Base-by-base conservation (phyloP, 768 basidiomycete genomes). In the Boletus pseudopeckii region DNA sequence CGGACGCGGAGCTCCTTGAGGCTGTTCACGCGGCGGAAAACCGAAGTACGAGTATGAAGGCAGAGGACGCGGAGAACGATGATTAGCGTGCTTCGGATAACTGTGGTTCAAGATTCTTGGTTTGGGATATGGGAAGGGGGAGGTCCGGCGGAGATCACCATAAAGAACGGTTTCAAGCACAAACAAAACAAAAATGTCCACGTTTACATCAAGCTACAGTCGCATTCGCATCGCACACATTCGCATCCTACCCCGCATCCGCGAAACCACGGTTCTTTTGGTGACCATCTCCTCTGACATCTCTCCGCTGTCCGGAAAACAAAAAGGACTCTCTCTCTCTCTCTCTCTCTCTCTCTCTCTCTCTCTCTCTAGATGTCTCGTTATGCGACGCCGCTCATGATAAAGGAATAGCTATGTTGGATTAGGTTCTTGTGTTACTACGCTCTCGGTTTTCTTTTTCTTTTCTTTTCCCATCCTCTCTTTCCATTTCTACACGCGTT, bases 21-120 rank as follows among this genome's bases (percentile, higher is more conserved):
- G 79, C 79, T 34, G 79, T 78, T 0, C 77, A 77, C 54, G 79
- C 78, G 7, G 74, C 79, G 6, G 79, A 78, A 61, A 75, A 74
- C 18, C 70, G 77, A 45, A 73, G 71, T 46, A 66, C 65, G 44
- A 65, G 71, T 3, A 10, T 67, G 53, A 70, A 71, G 20, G 60
- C 63, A 18, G 63, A 67, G 14, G 68, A 69, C 18, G 59, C 37
- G 9, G 68, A 63, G 8, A 60, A 59, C 38, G 62, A 63, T 20
- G 64, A 66, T 34, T 70, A 22, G 38, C 15, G 26, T 13, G 15
- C 24, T 39, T 32, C 36, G 10, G 26, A 32, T 28, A 17, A 36
- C 45, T 9, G 22, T n/a, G 5, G 20, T 32, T 32, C 36, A 32
- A 15, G 9, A 17, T 49, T 40, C 56, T 61, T 53, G 48, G 52